Evolutionary conservation across 306 rosid species (phyloP), one percentile per base, ranked within the genome.

Genomic region (Dryas alaskensis): DNA sequence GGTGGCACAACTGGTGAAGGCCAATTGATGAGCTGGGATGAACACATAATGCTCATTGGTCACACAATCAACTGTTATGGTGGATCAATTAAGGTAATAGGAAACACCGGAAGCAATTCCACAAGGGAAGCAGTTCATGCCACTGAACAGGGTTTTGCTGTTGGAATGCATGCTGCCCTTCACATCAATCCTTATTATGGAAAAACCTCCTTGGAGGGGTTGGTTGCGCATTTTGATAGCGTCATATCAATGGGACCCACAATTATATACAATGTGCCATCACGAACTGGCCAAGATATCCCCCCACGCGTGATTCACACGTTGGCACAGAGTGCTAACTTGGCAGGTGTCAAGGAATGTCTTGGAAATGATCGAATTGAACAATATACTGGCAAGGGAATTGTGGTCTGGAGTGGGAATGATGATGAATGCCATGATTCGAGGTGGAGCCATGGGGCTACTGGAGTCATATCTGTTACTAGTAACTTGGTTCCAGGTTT

Each of bases 81-180:
- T 60, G 95, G 92, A 59, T 91, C 93, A 73, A 76, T 94, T 70
- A 89, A 88, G 90, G 96, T 88, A 25, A 89, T 94, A 71, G 97
- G 97, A 73, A 94, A 92, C 82, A 89, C 96, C 7, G 97, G 97
- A 82, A 93, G 98, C 73, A 93, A 91, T 81, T 91, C 97, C 19
- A 89, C 97, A 3, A 81, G 93, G 86, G 97, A 94, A 88, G 97
- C 97, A 45, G 85, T 94, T 76, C 99, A 92, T 86, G 97, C 99
- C 73, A 77, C 92, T 1, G 97, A 94, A 68, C 99, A 94, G 67
- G 99, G 99, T 60, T 94, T 91, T 84, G 97, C 97, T 4, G 99
- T 94, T 73, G 99, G 97, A 71, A 94, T 91, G 98, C 98, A 94
- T 71, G 98, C 87, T 39, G 97, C 98, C n/a, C 96, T 94, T 65